Evolutionary conservation across 2,329 filamentous ascomycete genomes (phyloP).

Genomic region (Elsinoe fawcettii): DNA sequence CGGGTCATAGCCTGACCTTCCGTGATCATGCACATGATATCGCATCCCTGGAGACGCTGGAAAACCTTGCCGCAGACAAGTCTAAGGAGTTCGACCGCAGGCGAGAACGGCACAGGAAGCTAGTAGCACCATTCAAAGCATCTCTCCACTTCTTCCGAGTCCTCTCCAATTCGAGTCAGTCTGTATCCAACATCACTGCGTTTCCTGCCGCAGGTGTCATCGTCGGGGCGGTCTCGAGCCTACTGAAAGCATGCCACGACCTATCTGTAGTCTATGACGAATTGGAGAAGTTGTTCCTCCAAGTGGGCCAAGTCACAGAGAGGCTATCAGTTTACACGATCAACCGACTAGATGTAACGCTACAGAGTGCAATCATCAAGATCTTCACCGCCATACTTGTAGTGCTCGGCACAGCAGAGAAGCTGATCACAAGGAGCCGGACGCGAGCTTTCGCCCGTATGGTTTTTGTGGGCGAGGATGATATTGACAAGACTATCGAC

Average conservation of each 20-base stretch:
- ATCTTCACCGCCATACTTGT: slow-evolving; percentile 1
- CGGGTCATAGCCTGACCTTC: not conserved
- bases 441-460: not conserved
- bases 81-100: not conserved
- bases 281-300: not conserved
- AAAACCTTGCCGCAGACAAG: not conserved
- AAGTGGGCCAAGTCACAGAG: not conserved
- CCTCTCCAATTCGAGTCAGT: not conserved
- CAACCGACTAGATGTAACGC: not conserved
- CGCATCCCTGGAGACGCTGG: not conserved
- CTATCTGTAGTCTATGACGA: not conserved
- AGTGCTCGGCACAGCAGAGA: slow-evolving; percentile 1
- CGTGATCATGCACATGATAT: too few species aligned
- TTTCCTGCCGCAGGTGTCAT: not conserved
- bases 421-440: not conserved
- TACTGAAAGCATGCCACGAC: slow-evolving; percentile 2
- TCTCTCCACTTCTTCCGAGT: not conserved
- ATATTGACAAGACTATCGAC: not conserved
- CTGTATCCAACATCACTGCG: not conserved
- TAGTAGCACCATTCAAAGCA: not conserved
- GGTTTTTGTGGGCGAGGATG: not conserved
- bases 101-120: not conserved
- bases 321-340: not conserved
- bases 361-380: not conserved
- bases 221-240: not conserved